These are phyloP conservation scores for Epithele typhae DNA, from an alignment of 768 basidiomycete genomes.

Conservation along the genomic window DNA sequence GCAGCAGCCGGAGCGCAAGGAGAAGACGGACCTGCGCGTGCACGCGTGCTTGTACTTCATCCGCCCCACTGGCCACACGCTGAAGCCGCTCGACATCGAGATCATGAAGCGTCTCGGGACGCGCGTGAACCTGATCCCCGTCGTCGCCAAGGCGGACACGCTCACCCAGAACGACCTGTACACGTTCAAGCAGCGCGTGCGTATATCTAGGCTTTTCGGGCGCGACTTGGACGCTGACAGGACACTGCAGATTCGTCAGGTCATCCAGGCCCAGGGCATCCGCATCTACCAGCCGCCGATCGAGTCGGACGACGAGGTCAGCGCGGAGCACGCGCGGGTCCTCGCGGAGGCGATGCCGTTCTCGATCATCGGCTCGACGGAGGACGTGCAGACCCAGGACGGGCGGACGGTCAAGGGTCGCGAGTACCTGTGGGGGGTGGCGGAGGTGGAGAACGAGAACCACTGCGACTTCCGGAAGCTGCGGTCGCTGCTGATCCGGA, in stretches of 20 bases:
- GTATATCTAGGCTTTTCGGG: constrained; percentile 23
- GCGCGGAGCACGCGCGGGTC: constrained; percentile 82
- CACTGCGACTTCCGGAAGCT: constrained; percentile 99
- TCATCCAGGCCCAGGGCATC: constrained; percentile 87
- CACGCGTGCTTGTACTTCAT: constrained; percentile 98
- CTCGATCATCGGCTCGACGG: constrained; percentile 96
- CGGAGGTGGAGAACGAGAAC: constrained; percentile 98
- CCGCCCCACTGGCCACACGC: constrained; percentile 92
- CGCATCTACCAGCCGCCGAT: constrained; percentile 92
- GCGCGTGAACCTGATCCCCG: constrained; percentile 96
- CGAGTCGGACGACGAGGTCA: constrained; percentile 82
- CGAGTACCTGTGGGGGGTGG: constrained; percentile 99
- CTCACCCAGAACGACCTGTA: constrained; percentile 90
- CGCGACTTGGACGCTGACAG: constrained; percentile 7
- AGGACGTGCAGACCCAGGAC: constrained; percentile 89
- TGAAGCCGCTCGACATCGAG: constrained; percentile 98
- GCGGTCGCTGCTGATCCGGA: constrained; percentile 90
- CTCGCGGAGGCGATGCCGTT: constrained; percentile 94
- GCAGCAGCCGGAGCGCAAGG: constrained; percentile 93
- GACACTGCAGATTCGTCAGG: constrained; percentile 70
- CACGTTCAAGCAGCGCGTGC: constrained; percentile 88
- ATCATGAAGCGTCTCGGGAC: constrained; percentile 99
- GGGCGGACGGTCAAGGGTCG: constrained; percentile 94
- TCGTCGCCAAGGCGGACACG: constrained; percentile 97
- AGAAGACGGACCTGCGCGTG: constrained; percentile 93